Conservation (phyloP, 2,329 filamentous ascomycete genomes). For the Calycina herbarum region DNA sequence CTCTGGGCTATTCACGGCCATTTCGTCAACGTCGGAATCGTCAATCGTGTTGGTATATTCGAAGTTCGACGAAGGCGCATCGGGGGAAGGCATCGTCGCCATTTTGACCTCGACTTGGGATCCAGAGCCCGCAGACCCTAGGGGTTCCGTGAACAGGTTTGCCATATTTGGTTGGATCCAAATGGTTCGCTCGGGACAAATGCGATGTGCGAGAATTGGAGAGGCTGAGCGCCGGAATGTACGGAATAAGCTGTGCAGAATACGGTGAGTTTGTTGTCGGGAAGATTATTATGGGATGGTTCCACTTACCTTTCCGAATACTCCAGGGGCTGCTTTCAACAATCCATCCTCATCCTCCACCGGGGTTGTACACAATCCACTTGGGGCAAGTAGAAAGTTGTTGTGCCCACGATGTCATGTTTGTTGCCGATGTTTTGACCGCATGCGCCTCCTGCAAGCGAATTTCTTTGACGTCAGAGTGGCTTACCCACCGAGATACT, state of each 20-base stretch:
- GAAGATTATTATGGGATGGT: not conserved
- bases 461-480: constrained; percentile 3
- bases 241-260: constrained; percentile 4
- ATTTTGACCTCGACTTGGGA: not conserved
- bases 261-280: not conserved
- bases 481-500: not conserved
- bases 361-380: not conserved
- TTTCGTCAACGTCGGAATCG: constrained; percentile 26
- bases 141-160: not conserved
- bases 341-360: not conserved
- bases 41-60: constrained; percentile 20
- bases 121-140: not conserved
- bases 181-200: not conserved
- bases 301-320: not conserved
- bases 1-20: constrained; percentile 34
- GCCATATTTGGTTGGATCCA: not conserved
- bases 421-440: not conserved
- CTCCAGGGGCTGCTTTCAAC: not conserved
- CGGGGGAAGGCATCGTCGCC: not conserved
- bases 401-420: not conserved
- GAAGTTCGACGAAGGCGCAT: not conserved
- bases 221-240: constrained; percentile 13
- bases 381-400: not conserved
- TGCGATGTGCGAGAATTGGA: constrained; percentile 3
- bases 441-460: not conserved